Base-by-base conservation (phyloP, 371 early-diverging fungal genomes). In the Lichtheimia hyalospora region DNA sequence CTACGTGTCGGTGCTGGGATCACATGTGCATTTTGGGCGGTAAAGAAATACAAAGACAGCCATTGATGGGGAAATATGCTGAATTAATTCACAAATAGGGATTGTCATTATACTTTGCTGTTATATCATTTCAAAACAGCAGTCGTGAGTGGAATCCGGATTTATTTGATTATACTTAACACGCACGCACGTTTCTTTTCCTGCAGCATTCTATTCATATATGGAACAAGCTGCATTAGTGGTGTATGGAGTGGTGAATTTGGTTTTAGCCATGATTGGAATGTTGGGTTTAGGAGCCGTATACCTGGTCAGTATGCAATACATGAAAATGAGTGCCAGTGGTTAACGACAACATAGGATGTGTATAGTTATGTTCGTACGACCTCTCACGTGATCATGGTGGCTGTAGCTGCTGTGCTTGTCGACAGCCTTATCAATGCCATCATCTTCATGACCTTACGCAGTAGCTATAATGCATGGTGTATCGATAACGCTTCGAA, bases 1-100 rank as follows among this genome's bases (percentile, higher is more conserved):
- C 58, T 81, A 34, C 60, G 81, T 50, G 65, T 67, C 8, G 81
- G 81, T 41, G 56, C 63, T 20, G 49, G 65, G 13, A 20, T 76
- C 2, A 57, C 73, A 25, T 75, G 78, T 52, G 43, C 73, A 24
- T 62, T 78, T 23, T 78, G 78, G 78, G 68, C 67, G 41, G 80
- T 80, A 72, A 54, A 59, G 53, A 3, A 14, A 46, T 46, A 46
- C 3, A 21, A 12, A n/a, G 46, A 16, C 5, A 21, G 46, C 3
- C 46, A 46, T 6, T 21, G 10, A 46, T 21, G 16, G 46, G 0
- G 16, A 46, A 7, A 46, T 46, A n/a, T 16, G 46, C n/a, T 21
- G 21, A 46, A 5, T 2, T 7, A 1, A 2, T 46, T 46, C 12
- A 21, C 44, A 16, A 34, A 18, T 23, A 68, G 68, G 57, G 54